Evolutionary conservation across 1,139 yeast genomes (phyloP).

Genomic region (Magnusiomyces magnusii): DNA sequence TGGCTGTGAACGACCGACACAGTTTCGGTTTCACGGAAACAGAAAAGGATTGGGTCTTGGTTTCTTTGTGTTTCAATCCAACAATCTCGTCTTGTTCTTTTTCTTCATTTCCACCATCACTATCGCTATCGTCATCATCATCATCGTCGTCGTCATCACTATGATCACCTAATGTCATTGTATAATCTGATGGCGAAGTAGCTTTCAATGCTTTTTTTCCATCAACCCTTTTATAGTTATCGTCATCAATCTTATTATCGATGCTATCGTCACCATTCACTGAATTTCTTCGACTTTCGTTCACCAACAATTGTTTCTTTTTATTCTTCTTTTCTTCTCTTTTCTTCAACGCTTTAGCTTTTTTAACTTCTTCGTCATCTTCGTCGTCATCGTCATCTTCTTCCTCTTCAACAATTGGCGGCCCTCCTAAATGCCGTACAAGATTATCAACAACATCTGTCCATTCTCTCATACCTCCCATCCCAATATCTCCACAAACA

Average conservation of each 20-base stretch:
- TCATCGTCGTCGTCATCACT: constrained; percentile 13
- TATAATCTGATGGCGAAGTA: too few relatives aligned
- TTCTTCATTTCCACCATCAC: background rate
- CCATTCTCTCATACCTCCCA: constrained; percentile 99
- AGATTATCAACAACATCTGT: constrained; percentile 78
- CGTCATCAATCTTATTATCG: too few relatives aligned
- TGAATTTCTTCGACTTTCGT: too few relatives aligned
- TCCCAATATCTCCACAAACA: constrained; percentile 94
- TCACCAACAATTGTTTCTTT: constrained; percentile 12
- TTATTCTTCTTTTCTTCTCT: constrained; percentile 5
- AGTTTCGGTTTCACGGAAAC: too few relatives aligned
- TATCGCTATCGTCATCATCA: constrained; percentile 4
- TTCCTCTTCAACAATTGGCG: constrained; percentile 30
- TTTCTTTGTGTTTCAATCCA: too few relatives aligned
- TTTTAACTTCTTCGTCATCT: constrained; percentile 10
- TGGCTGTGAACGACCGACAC: too few relatives aligned
- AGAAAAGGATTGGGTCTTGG: too few relatives aligned
- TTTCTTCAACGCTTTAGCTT: background rate
- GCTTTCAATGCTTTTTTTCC: too few relatives aligned
- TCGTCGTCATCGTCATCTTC: constrained; percentile 35
- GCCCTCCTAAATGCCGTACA: constrained; percentile 41
- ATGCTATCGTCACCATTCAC: too few relatives aligned
- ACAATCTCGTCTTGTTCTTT: too few relatives aligned
- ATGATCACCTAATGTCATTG: constrained; percentile 8
- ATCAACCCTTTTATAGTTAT: background rate